Evolutionary conservation across 176 grass and related monocot genomes (phyloP), one percentile per base, ranked within the genome.

Genomic region (Themeda triandra): DNA sequence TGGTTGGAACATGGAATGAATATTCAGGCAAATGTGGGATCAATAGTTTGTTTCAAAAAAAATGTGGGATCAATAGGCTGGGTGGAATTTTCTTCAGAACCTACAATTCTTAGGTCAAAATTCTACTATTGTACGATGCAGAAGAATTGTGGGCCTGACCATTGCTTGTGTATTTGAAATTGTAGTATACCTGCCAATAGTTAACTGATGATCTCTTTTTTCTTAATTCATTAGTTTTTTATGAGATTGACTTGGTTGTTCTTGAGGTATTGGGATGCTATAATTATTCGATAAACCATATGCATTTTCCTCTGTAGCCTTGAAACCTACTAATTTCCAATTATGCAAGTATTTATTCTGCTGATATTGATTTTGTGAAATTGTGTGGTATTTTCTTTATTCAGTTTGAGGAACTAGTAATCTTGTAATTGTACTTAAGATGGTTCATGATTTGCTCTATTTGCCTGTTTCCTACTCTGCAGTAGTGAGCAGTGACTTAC

Each of bases 301-400:
- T 75, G 10, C 8, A 54, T 71, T 28, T 65, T 44, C 27, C 35
- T 56, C 14, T 73, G 10, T 39, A 49, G 4, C 13, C 44, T 69
- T 49, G 10, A 45, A 13, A 54, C 31, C 40, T 64, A 40, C 6
- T 66, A n/a, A 41, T 80, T 11, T 71, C 8, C 77, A 41, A 24
- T 39, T 71, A 60, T 75, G 62, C 8, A 69, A 39, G 4, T 70
- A 36, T 67, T 48, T 67, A 31, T 23, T 71, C 23, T 62, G 19
- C 6, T 6, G 2, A 36, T 75, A 18, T 71, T 58, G 4, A 4
- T 44, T 35, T 23, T 80, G 6, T 29, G 10, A 65, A 49, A 32
- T 58, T 71, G 18, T 65, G 21, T 71, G 21, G 27, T 25, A 82
- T 23, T 65, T 45, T 10, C 19, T 82, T 77, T 81, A 8, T 85